phyloP scores from a whole-genome alignment of 2,329 filamentous ascomycete species.

The Aspergillus sp. region DNA sequence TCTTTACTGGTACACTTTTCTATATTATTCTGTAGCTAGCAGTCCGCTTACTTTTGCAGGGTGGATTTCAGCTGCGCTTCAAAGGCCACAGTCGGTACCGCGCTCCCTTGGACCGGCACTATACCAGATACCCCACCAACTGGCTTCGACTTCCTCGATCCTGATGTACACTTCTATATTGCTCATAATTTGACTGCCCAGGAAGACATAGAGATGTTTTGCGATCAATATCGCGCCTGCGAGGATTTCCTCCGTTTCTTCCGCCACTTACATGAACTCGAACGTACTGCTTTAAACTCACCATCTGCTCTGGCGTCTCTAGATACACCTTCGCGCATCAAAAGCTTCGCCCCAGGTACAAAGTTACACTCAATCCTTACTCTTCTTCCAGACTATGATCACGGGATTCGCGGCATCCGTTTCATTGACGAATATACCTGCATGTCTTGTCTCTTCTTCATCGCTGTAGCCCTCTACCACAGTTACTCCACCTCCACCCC shows the following conservation, averaged over 20 bases:
- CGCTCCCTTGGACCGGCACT: constrained; percentile 31
- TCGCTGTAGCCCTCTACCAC: constrained; percentile 29
- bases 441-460: constrained; percentile 32
- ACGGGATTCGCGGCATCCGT: constrained; percentile 32
- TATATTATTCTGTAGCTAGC: background rate
- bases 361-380: constrained; percentile 29
- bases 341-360: constrained; percentile 23
- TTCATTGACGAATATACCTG: constrained; percentile 35
- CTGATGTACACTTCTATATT: constrained; percentile 21
- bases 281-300: constrained; percentile 20
- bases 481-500: constrained; percentile 25
- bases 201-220: constrained; percentile 20
- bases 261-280: constrained; percentile 25
- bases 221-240: constrained; percentile 25
- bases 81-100: constrained; percentile 29
- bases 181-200: constrained; percentile 9
- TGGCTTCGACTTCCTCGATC: constrained; percentile 24
- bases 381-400: constrained; percentile 31
- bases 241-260: constrained; percentile 35
- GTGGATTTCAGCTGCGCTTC: constrained; percentile 34
- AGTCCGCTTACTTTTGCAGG: constrained; percentile 17
- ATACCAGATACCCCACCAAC: constrained; percentile 24
- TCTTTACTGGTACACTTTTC: constrained; percentile 29
- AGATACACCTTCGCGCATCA: constrained; percentile 7
- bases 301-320: constrained; percentile 10